Conservation (phyloP, 768 basidiomycete species). For the Leucocoprinus sp. region DNA sequence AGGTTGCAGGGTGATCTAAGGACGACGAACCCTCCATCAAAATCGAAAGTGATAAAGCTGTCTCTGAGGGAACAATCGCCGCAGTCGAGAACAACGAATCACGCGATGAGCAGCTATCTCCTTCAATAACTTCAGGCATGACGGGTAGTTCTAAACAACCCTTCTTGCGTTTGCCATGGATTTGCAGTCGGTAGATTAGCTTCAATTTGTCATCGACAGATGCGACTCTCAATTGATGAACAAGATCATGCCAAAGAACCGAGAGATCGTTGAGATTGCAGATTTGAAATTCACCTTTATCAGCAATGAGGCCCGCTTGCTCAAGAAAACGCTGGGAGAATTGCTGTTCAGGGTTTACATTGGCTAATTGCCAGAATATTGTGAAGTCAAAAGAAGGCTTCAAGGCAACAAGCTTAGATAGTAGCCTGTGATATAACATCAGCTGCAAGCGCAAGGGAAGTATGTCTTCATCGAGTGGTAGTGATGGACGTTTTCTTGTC, state of each 20-base stretch:
- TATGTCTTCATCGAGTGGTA: conserved; percentile 55
- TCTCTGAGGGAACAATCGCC: neutral
- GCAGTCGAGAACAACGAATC: neutral
- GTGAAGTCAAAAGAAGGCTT: conserved; percentile 43
- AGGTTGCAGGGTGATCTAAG: neutral
- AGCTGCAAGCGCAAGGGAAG: conserved; percentile 58
- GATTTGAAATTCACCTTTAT: conserved; percentile 15
- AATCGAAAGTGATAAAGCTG: neutral
- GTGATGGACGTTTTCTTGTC: conserved; percentile 39
- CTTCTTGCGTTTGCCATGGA: conserved; percentile 13
- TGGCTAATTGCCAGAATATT: conserved; percentile 40
- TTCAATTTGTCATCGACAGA: conserved; percentile 34
- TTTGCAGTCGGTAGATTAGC: conserved; percentile 43
- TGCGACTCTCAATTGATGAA: conserved; percentile 21
- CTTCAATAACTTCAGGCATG: neutral
- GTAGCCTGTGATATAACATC: conserved; percentile 68
- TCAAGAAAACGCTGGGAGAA: conserved; percentile 47
- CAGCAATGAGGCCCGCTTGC: conserved; percentile 27
- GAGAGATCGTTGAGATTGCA: conserved; percentile 33
- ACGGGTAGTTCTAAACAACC: conserved; percentile 5
- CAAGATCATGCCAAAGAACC: conserved; percentile 21
- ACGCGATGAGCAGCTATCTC: neutral
- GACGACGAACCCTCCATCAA: neutral
- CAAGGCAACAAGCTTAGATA: conserved; percentile 40
- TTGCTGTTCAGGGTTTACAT: conserved; percentile 30